Evolutionary conservation across 306 rosid genomes (phyloP), one percentile per base, ranked within the genome.

Genomic region (Lathyrus aphaca): DNA sequence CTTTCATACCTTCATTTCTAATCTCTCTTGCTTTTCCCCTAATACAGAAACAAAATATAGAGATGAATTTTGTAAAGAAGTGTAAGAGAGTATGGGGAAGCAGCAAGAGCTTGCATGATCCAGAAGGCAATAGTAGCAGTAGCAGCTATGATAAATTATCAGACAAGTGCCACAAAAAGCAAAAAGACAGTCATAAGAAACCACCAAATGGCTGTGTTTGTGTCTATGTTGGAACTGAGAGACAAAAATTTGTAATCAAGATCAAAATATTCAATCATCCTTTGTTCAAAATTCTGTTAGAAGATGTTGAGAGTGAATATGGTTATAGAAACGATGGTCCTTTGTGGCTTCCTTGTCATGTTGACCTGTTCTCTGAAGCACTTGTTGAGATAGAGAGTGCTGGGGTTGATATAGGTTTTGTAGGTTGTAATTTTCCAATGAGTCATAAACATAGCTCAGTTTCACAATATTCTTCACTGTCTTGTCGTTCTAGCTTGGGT

Each of bases 291-390:
- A 73, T 35, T 11, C 82, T 90, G 17, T 74, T 94, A 13, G 87
- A 94, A 8, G 87, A 80, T 10, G 92, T 93, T 3, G 89, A 87
- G 69, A 32, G 14, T 29, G 94, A 94, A 72, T 87, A 81, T 54
- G 97, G 96, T 1, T 78, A 74, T 18, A 48, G 30, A 15, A 74
- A 82, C 12, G 74, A 90, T n/a, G 94, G 98, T 3, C 98, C 97
- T 0, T 54, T 89, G 4, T 77, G 83, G 72, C 83, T 92, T 55
- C 96, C 96, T 43, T 92, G 96, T 10, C 69, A 83, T 0, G 91
- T 86, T 23, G 82, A 69, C 10, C 66, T 83, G 16, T 92, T 92
- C 74, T 62, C 30, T 39, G 27, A 82, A 13, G 84, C 82, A 3
- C 40, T 89, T 55, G 74, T 8, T 1, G 72, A 70, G 10, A 50